phyloP scores from a whole-genome alignment of 352 stramenopile species.

The Globisporangium orthogonon region DNA sequence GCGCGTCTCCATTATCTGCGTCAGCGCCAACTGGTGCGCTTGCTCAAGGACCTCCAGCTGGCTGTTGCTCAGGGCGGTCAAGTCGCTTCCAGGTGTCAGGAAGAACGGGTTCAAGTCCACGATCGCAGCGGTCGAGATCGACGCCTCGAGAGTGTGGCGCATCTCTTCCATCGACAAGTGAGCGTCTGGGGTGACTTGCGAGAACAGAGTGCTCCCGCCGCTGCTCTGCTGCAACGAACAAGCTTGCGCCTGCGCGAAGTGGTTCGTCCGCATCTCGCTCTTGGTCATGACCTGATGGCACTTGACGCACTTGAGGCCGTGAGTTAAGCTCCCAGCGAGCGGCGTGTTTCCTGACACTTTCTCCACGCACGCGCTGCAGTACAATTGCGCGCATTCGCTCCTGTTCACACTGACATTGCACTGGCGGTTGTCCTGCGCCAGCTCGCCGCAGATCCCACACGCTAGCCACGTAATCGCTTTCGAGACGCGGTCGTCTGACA shows the following conservation, averaged over 20 bases:
- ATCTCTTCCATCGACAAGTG: constrained; percentile 37
- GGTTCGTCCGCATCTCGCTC: constrained; percentile 47
- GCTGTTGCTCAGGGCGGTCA: constrained; percentile 54
- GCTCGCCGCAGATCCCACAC: constrained; percentile 69
- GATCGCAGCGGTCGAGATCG: constrained; percentile 26
- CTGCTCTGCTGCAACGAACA: constrained; percentile 20
- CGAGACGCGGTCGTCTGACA: constrained; percentile 31
- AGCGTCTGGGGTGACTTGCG: background rate
- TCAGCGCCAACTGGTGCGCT: constrained; percentile 47
- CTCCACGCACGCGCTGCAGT: constrained; percentile 54
- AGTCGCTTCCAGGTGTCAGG: constrained; percentile 40
- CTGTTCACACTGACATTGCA: constrained; percentile 26
- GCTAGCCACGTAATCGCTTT: constrained; percentile 48
- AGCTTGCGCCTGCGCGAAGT: constrained; percentile 57
- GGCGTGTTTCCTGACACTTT: constrained; percentile 11
- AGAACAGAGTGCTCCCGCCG: constrained; percentile 1
- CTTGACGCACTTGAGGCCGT: constrained; percentile 38
- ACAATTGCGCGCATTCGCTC: constrained; percentile 54
- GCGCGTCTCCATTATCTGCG: constrained; percentile 53
- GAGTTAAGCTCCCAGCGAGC: constrained; percentile 12
- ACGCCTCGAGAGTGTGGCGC: constrained; percentile 30
- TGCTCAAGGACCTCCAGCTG: constrained; percentile 73
- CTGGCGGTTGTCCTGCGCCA: constrained; percentile 71
- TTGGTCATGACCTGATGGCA: constrained; percentile 38
- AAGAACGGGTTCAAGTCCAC: constrained; percentile 41